Evolutionary conservation across 2,329 filamentous ascomycete species (phyloP).

Genomic region (Orbilia javanica): DNA sequence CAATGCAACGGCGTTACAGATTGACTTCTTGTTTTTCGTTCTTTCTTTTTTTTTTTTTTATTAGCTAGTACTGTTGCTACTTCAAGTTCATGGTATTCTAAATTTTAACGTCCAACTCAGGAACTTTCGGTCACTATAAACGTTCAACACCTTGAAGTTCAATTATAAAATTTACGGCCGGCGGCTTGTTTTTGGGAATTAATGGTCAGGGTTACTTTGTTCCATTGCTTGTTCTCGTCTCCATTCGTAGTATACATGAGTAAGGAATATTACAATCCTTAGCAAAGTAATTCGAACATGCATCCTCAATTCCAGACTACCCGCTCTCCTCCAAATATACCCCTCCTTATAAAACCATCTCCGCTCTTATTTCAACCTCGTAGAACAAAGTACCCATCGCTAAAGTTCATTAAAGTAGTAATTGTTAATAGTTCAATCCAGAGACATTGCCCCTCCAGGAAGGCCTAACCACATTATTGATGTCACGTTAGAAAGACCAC

Average conservation of each 20-base stretch:
- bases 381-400: too few relatives aligned
- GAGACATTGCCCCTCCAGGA: too few relatives aligned
- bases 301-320: background rate
- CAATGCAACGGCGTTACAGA: conserved; percentile 8
- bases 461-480: too few relatives aligned
- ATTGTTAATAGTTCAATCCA: too few relatives aligned
- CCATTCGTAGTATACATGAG: background rate
- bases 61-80: too few relatives aligned
- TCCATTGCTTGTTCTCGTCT: background rate
- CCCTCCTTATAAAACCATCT: background rate
- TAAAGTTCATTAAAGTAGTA: too few relatives aligned
- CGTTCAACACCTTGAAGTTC: background rate
- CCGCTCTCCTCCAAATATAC: background rate
- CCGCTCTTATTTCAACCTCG: too few relatives aligned
- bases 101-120: background rate
- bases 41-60: background rate
- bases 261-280: background rate
- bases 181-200: too few relatives aligned
- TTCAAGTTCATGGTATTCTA: background rate
- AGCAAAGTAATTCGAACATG: background rate
- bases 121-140: background rate
- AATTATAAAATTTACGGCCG: too few relatives aligned
- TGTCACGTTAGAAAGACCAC: too few relatives aligned
- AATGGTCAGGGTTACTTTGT: background rate
- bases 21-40: background rate